A percentile compares a stretch with the other conserved stretches of the same genome.
Conservation (phyloP, 495 filamentous ascomycete species). For the Penicillium arizonense region DNA sequence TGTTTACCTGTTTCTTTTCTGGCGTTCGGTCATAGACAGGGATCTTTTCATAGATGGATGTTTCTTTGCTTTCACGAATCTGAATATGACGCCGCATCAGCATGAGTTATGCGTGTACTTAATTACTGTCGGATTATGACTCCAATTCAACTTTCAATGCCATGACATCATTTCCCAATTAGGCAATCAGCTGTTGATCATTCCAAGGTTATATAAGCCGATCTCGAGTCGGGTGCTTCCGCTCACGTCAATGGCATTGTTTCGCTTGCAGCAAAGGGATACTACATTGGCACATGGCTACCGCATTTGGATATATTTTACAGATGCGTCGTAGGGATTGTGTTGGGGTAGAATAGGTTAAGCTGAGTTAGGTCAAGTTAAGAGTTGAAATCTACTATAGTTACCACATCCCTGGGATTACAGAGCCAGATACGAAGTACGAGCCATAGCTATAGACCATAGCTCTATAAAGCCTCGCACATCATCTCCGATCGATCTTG, state of each 20-base stretch:
- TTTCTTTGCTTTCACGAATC: conserved; percentile 7
- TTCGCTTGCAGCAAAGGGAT: neutral
- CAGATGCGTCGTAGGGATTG: no score
- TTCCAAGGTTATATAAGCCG: neutral
- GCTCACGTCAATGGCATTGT: conserved; percentile 1
- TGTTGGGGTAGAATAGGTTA: no score
- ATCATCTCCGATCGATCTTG: no score
- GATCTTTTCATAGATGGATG: conserved; percentile 19
- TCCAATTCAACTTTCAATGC: neutral
- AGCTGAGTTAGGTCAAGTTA: neutral
- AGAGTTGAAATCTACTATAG: neutral
- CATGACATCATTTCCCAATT: conserved; percentile 4
- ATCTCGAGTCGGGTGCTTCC: neutral
- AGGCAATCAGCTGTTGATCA: neutral
- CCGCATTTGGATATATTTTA: neutral
- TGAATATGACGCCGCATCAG: conserved; percentile 9
- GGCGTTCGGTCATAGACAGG: conserved; percentile 28
- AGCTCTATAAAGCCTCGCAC: no score
- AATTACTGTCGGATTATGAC: conserved; percentile 4
- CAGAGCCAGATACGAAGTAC: neutral
- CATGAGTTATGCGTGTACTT: conserved; percentile 19
- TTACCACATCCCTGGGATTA: neutral
- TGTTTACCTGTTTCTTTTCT: neutral
- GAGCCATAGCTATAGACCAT: no score
- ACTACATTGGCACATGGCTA: neutral